phyloP scores from a whole-genome alignment of 306 rosid genomes.

The Vigna trinervia region DNA sequence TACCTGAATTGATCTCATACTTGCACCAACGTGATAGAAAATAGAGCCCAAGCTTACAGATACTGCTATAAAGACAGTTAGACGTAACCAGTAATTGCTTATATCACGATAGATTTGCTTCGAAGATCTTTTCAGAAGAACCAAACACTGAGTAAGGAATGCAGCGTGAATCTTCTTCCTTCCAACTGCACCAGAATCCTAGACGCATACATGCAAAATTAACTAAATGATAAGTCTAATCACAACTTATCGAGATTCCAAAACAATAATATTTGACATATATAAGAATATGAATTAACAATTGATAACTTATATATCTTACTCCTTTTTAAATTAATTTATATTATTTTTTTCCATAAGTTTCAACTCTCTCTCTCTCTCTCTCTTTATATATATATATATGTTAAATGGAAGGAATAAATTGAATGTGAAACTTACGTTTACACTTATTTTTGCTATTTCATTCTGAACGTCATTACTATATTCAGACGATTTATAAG shows the following conservation, averaged over 20 bases:
- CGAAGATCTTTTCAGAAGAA: slow-evolving; percentile 61
- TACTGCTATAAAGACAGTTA: slow-evolving; percentile 39
- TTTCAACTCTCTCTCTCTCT: too few relatives aligned
- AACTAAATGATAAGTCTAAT: too few relatives aligned
- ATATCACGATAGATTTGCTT: slow-evolving; percentile 54
- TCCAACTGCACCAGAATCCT: slow-evolving; percentile 34
- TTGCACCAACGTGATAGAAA: slow-evolving; percentile 42
- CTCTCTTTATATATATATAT: too few relatives aligned
- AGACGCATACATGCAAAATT: neutral
- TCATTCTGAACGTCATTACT: slow-evolving; percentile 39
- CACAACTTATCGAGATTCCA: too few relatives aligned
- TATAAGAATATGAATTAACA: too few relatives aligned
- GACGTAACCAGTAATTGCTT: slow-evolving; percentile 65
- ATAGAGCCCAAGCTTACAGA: slow-evolving; percentile 50
- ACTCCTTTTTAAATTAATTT: too few relatives aligned
- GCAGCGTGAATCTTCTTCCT: slow-evolving; percentile 49
- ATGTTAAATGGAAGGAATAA: neutral
- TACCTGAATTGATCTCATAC: slow-evolving; percentile 30
- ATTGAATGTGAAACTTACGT: slow-evolving; percentile 32
- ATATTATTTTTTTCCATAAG: too few relatives aligned
- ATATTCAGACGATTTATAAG: slow-evolving; percentile 43
- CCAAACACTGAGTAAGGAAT: slow-evolving; percentile 51
- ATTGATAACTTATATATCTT: too few relatives aligned
- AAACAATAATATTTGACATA: too few relatives aligned
- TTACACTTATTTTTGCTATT: slow-evolving; percentile 37